Base-by-base conservation (phyloP, 306 rosid genomes). In the Corylus avellana region DNA sequence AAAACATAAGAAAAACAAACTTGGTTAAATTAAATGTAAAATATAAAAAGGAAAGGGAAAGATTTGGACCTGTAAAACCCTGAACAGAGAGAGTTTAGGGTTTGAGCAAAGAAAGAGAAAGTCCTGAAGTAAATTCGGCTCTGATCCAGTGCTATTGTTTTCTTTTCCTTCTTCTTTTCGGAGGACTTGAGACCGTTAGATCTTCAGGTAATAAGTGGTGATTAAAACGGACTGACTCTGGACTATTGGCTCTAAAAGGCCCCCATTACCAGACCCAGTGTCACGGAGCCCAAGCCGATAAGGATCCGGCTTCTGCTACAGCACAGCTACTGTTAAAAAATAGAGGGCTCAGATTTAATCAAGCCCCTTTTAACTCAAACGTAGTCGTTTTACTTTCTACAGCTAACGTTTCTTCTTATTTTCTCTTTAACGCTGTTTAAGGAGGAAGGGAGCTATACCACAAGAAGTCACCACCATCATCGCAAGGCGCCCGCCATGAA, bases 11-110 rank as follows among this genome's bases (percentile, higher is more conserved):
- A 5, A 51, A 2, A 22, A 13, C 1, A 22, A 14, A 29, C 12
- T 3, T 67, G 4, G 27, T 42, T 42, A 46, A 61, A 48, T 53
- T 42, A 25, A 16, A 48, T 20, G 50, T 7, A 61, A 13, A 35
- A 50, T 22, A 5, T 12, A 9, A 16, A 53, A 12, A 18, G 51
- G 51, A 68, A 44, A 42, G 27, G 72, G 25, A 10, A 68, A 68
- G 2, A 17, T n/a, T 27, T 47, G 25, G 58, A 71, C 59, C 72
- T 62, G 78, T 63, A 73, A 79, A 79, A 68, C 78, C 73, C 66
- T 14, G 67, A 73, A 39, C 48, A n/a, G 64, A 17, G 51, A 42
- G 51, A 39, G 25, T 11, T 8, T 29, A 61, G 66, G 74, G 67
- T 79, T 73, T 54, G 51, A 10, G 50, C 72, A 35, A 35, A 8